Percentiles rank a stretch among this genome's conserved stretches.
Conservation (phyloP, 1,284 basidiomycete genomes). For the Fomitopsis betulina region DNA sequence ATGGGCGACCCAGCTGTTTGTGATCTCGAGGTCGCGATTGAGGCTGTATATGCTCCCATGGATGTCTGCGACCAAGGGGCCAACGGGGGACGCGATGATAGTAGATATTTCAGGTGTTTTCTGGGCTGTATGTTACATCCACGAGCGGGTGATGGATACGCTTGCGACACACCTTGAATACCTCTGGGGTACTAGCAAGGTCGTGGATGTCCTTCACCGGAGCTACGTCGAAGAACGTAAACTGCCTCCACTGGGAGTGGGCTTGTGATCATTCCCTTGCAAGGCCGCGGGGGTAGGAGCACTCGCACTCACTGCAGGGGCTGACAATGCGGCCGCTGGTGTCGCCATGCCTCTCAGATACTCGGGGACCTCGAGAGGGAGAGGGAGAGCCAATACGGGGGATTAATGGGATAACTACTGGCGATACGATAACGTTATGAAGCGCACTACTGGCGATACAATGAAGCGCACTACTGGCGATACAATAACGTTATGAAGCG, state of each 20-base stretch:
- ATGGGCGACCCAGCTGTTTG: constrained; percentile 77
- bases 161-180: constrained; percentile 60
- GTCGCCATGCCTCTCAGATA: too few species aligned
- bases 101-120: constrained; percentile 70
- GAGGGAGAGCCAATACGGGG: too few species aligned
- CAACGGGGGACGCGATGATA: constrained; percentile 53
- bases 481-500: too few species aligned
- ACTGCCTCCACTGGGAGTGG: constrained; percentile 71
- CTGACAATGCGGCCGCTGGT: constrained; percentile 21
- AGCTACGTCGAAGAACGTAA: constrained; percentile 75
- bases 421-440: too few species aligned
- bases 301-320: constrained; percentile 34
- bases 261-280: constrained; percentile 1
- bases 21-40: constrained; percentile 69
- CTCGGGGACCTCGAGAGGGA: too few species aligned
- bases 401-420: too few species aligned
- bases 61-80: constrained; percentile 75
- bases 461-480: too few species aligned
- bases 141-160: background rate
- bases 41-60: constrained; percentile 78
- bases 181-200: constrained; percentile 64
- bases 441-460: too few species aligned
- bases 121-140: constrained; percentile 27
- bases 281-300: background rate
- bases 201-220: constrained; percentile 81